Conservation (phyloP, 2,329 filamentous ascomycete species). For the Zasmidium citrigriseum region DNA sequence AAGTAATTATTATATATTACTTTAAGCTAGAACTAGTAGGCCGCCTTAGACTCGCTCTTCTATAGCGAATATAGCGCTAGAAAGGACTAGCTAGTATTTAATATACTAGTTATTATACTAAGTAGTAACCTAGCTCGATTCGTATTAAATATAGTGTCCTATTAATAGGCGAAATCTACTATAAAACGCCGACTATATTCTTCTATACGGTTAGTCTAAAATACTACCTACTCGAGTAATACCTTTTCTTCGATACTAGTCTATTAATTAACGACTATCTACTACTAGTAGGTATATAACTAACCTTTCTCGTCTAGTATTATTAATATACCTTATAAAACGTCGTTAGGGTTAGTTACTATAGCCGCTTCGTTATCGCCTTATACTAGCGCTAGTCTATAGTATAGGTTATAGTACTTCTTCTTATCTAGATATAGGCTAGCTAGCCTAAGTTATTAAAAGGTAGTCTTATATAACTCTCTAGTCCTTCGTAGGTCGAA, state of each 20-base stretch:
- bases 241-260: neutral
- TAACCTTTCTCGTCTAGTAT: no score
- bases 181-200: neutral
- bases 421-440: neutral
- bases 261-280: neutral
- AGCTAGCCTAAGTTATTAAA: neutral
- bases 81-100: neutral
- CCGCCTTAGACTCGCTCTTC: neutral
- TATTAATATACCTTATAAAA: neutral
- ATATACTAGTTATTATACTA: neutral
- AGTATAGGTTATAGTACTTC: neutral
- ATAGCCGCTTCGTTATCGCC: neutral
- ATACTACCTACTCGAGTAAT: neutral
- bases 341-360: neutral
- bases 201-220: neutral
- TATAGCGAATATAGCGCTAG: neutral
- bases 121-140: neutral
- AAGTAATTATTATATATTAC: neutral
- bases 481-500: neutral
- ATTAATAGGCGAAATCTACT: neutral
- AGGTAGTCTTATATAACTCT: neutral
- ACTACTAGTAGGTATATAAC: no score
- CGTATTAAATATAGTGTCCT: neutral
- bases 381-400: neutral
- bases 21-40: neutral